Base-by-base conservation (phyloP, 768 basidiomycete species). In the Boletus pseudopeckii region DNA sequence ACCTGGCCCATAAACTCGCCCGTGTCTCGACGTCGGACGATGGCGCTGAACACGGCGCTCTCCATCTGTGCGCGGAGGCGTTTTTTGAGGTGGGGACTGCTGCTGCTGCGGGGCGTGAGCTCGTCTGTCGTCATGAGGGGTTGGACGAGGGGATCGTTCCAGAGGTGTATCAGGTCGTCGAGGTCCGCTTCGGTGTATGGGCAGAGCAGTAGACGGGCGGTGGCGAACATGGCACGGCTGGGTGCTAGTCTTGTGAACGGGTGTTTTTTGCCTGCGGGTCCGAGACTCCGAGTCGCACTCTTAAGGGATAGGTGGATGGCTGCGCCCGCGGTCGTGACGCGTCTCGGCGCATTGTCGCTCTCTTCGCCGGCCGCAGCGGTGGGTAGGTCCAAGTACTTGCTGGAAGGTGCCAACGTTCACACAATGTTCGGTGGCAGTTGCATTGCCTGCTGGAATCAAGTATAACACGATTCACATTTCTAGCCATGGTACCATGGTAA, bases 1-100 rank as follows among this genome's bases (percentile, higher is more conserved):
- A 70, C 59, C 14, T 69, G 62, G 20, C 75, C 74, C 32, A 75
- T 51, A 53, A 74, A 71, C 39, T 60, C 68, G 48, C 55, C 61
- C 18, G 64, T 65, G 39, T 61, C 64, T 38, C 65, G 66, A 22
- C 60, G 57, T 22, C 62, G 63, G 55, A 73, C 52, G 50, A 75
- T 55, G 14, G 53, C 55, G 39, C 60, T 58, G 49, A 76, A 64
- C 33, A 60, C 57, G 18, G 70, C 68, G 26, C 44, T 52, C 15
- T 65, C 54, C 60, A 68, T 66, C 17, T 58, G 61, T 14, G 45
- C 32, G 33, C 60, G 56, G 43, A 71, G 54, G 18, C n/a, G 33
- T 2, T 58, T 62, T 40, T 37, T 55, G 57, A 66, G 48, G 20
- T 60, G 62, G 4, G 59, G 50, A 20, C 50, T 50, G 5, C n/a